Percentiles rank a stretch among this genome's conserved stretches.
Evolutionary conservation across 1,139 yeast genomes (phyloP).

Genomic region (Hyphopichia burtonii): DNA sequence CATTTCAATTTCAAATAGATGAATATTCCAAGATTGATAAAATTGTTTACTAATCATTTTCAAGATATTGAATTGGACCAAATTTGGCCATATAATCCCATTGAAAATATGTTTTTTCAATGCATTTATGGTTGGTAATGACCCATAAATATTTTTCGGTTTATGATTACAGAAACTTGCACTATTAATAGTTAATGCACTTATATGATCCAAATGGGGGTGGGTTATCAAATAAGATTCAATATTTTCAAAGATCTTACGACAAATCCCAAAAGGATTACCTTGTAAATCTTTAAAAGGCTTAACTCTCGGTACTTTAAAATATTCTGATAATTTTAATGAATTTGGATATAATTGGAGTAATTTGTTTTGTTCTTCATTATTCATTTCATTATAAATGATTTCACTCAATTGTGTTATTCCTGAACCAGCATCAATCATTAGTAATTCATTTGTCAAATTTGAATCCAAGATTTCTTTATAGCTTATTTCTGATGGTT

Average conservation of each 20-base stretch:
- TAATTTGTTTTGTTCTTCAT: slow-evolving; percentile 10
- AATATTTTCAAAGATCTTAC: slow-evolving; percentile 33
- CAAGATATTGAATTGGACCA: slow-evolving; percentile 39
- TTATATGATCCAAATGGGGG: slow-evolving; percentile 80
- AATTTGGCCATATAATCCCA: slow-evolving; percentile 78
- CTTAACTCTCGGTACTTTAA: slow-evolving; percentile 18
- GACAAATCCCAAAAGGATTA: slow-evolving; percentile 21
- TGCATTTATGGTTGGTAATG: slow-evolving; percentile 50
- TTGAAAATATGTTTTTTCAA: slow-evolving; percentile 64
- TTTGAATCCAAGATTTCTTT: slow-evolving; percentile 26
- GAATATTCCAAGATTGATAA: slow-evolving; percentile 13
- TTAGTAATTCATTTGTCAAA: slow-evolving; percentile 42
- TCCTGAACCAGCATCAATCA: slow-evolving; percentile 83
- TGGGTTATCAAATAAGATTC: slow-evolving; percentile 66
- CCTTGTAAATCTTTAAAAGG: slow-evolving; percentile 27
- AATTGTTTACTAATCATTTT: slow-evolving; percentile 20
- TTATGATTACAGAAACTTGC: slow-evolving; percentile 45
- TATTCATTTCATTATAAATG: slow-evolving; percentile 27
- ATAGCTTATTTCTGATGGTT: slow-evolving; percentile 48
- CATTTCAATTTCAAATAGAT: slow-evolving; percentile 25
- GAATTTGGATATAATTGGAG: slow-evolving; percentile 28
- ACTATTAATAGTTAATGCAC: slow-evolving; percentile 68
- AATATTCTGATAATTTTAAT: slow-evolving; percentile 15
- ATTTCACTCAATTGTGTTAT: slow-evolving; percentile 55
- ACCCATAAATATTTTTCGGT: slow-evolving; percentile 52